A percentile compares a stretch with the other conserved stretches of the same genome.
Evolutionary conservation across 2,329 filamentous ascomycete genomes (phyloP).

Genomic region (Colletotrichum euphorbiae): DNA sequence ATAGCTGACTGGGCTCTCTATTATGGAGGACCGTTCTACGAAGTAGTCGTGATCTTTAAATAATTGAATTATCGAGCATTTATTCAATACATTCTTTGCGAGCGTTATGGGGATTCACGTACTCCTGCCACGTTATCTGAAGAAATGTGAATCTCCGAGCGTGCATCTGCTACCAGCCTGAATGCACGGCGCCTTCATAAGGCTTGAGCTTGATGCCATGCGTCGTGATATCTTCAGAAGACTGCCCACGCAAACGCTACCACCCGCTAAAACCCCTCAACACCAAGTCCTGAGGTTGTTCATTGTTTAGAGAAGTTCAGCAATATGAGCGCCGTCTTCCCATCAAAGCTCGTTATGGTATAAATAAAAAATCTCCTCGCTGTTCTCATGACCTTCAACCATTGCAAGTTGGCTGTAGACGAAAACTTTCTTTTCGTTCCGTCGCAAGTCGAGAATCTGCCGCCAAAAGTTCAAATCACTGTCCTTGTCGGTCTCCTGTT

Average conservation of each 20-base stretch:
- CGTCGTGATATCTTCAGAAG: too few species aligned
- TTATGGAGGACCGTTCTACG: too few species aligned
- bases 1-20: too few species aligned
- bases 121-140: too few species aligned
- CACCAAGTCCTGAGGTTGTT: background rate
- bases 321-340: constrained; percentile 40
- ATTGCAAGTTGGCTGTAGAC: constrained; percentile 40
- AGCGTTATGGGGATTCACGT: too few species aligned
- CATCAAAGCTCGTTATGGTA: constrained; percentile 41
- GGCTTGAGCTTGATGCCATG: too few species aligned
- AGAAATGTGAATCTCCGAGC: too few species aligned
- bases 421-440: constrained; percentile 42
- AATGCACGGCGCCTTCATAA: too few species aligned
- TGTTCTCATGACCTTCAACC: constrained; percentile 24
- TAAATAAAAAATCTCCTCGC: constrained; percentile 43
- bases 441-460: constrained; percentile 36
- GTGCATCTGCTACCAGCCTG: too few species aligned
- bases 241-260: background rate
- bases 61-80: too few species aligned
- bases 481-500: constrained; percentile 26
- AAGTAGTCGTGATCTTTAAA: too few species aligned
- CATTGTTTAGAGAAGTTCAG: constrained; percentile 35
- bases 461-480: constrained; percentile 43
- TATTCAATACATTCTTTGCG: too few species aligned
- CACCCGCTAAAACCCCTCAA: background rate